Evolutionary conservation across 495 filamentous ascomycete genomes (phyloP), one percentile per base, ranked within the genome.

Genomic region (Penicillium coffeae): DNA sequence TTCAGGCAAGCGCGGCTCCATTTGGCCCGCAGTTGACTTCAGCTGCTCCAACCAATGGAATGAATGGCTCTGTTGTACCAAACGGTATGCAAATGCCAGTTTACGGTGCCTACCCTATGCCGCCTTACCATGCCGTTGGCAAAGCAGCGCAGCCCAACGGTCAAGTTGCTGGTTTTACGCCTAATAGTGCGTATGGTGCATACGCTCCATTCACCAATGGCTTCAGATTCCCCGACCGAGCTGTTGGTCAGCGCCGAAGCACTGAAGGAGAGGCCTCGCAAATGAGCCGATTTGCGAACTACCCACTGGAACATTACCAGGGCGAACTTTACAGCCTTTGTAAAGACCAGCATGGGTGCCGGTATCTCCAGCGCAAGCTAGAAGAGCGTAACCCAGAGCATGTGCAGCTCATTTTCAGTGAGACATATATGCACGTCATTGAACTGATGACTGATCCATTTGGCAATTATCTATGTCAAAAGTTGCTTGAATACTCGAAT

Each of bases 391-490:
- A 83, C 48, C 80, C 87, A 0, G 85, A 90, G 34, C 81, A 92
- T 52, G 79, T 96, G 18, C 83, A 93, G 58, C 81, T 93, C 73
- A 97, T 98, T 65, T 98, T 94, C 75, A 70, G 81, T 18, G 92
- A 98, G 69, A 92, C 88, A 21, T 88, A 91, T 63, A 78, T 85
- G 50, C 88, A 96, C 65, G 88, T 98, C 18, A 82, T 92, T 45
- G 93, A 97, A 74, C 76, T 98, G 50, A 98, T 98, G 93, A 96
- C 89, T 38, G 92, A 98, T 74, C 93, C 92, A 3, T 97, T 98
- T 60, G 93, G 93, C 49, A 98, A 98, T 68, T 98, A 98, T 58
- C 82, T 98, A 37, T 95, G 89, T 73, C 93, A 98, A 72, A 97
- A 96, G 74, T 71, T 98, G 21, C 80, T 98, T 10, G 93, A 98